phyloP scores from a whole-genome alignment of 768 basidiomycete genomes.

The Rhizopogon vinicolor region DNA sequence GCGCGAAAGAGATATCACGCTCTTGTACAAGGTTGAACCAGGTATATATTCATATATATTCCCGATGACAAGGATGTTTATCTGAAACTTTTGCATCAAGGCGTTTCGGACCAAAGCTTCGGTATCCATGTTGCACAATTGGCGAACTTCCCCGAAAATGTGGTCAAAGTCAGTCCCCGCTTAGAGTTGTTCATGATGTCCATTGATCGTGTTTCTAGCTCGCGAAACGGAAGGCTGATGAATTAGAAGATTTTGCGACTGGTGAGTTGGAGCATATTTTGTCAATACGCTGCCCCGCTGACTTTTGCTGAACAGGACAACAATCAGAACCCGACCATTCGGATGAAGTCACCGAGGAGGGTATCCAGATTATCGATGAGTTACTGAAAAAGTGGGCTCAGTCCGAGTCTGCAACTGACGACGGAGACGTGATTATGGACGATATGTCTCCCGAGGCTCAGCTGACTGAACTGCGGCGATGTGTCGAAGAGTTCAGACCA shows the following conservation, averaged over 20 bases:
- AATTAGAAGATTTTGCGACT: slow-evolving; percentile 80
- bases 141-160: slow-evolving; percentile 96
- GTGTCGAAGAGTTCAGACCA: slow-evolving; percentile 60
- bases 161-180: slow-evolving; percentile 62
- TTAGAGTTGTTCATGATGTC: background rate
- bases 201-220: slow-evolving; percentile 40
- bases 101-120: slow-evolving; percentile 94
- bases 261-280: slow-evolving; percentile 23
- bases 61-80: background rate
- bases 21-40: slow-evolving; percentile 70
- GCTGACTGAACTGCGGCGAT: slow-evolving; percentile 47
- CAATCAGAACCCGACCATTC: slow-evolving; percentile 41
- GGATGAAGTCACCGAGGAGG: slow-evolving; percentile 66
- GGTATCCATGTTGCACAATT: slow-evolving; percentile 97
- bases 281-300: background rate
- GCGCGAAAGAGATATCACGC: slow-evolving; percentile 72
- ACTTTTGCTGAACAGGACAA: slow-evolving; percentile 11
- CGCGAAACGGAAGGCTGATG: slow-evolving; percentile 89
- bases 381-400: slow-evolving; percentile 67
- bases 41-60: slow-evolving; percentile 54
- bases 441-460: slow-evolving; percentile 37
- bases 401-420: slow-evolving; percentile 28
- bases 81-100: slow-evolving; percentile 31
- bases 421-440: slow-evolving; percentile 46
- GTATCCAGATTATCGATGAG: slow-evolving; percentile 75